Evolutionary conservation across 169 alveolate species (phyloP).

Genomic region (Cryptosporidium canis): DNA sequence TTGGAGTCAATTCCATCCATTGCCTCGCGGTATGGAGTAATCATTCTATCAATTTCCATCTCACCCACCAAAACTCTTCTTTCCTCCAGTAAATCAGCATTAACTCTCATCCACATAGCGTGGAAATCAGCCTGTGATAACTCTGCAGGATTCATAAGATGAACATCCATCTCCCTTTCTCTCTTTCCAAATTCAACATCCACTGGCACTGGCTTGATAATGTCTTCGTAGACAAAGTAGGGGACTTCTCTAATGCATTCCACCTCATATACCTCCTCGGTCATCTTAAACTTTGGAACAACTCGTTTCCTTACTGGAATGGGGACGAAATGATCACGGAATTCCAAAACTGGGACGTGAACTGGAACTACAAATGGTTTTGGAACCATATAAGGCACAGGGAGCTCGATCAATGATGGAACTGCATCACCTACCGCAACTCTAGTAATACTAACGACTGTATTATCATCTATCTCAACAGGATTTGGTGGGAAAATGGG

Average conservation of each 20-base stretch:
- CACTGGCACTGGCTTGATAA: slow-evolving; percentile 85
- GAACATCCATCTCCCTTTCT: slow-evolving; percentile 82
- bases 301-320: slow-evolving; percentile 86
- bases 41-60: slow-evolving; percentile 70
- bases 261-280: slow-evolving; percentile 85
- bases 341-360: slow-evolving; percentile 86
- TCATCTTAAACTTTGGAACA: slow-evolving; percentile 85
- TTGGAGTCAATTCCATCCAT: slow-evolving; percentile 70
- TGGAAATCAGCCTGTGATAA: slow-evolving; percentile 87
- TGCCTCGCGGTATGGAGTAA: slow-evolving; percentile 69
- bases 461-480: slow-evolving; percentile 26
- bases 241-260: slow-evolving; percentile 87
- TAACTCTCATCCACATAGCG: slow-evolving; percentile 89
- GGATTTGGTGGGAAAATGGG: slow-evolving; percentile 70
- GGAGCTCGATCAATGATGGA: slow-evolving; percentile 85
- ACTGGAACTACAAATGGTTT: slow-evolving; percentile 86
- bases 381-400: slow-evolving; percentile 88
- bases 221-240: slow-evolving; percentile 82
- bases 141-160: slow-evolving; percentile 85
- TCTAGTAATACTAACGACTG: slow-evolving; percentile 60
- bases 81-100: slow-evolving; percentile 82
- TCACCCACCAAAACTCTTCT: slow-evolving; percentile 73
- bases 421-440: slow-evolving; percentile 76
- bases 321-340: slow-evolving; percentile 86
- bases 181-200: slow-evolving; percentile 83